Evolutionary conservation across 2,329 filamentous ascomycete species (phyloP).

Genomic region (Didymella lethalis): DNA sequence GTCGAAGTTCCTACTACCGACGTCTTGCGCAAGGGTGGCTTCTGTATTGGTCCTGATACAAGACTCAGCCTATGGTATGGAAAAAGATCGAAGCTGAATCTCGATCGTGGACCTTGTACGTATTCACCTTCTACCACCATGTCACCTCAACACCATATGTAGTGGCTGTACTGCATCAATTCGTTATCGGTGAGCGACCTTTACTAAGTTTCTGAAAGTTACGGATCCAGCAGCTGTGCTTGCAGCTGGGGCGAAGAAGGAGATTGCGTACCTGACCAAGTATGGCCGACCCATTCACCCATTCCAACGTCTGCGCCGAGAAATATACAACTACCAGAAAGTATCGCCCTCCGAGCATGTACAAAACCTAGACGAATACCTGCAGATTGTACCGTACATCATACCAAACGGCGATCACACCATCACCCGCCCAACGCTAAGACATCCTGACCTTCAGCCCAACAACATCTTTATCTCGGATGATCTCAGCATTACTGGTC

Average conservation of each 20-base stretch:
- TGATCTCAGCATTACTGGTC: slow-evolving; percentile 43
- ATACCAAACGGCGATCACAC: slow-evolving; percentile 25
- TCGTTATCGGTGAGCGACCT: background rate
- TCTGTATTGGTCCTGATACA: slow-evolving; percentile 45
- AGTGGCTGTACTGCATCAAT: background rate
- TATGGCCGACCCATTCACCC: slow-evolving; percentile 43
- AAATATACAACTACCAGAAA: slow-evolving; percentile 44
- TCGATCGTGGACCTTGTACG: slow-evolving; percentile 12
- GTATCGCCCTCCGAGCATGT: slow-evolving; percentile 39
- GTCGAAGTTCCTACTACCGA: slow-evolving; percentile 25
- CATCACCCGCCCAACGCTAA: slow-evolving; percentile 35
- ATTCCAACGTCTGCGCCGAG: slow-evolving; percentile 42
- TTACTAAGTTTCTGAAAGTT: slow-evolving; percentile 33
- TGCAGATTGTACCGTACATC: slow-evolving; percentile 34
- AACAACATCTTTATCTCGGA: slow-evolving; percentile 40
- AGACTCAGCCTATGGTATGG: slow-evolving; percentile 42
- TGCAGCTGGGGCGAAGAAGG: slow-evolving; percentile 44
- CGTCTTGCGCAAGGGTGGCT: slow-evolving; percentile 16
- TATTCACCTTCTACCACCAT: no score
- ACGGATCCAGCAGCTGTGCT: slow-evolving; percentile 34
- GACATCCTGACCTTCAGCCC: slow-evolving; percentile 48
- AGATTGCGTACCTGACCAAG: slow-evolving; percentile 39
- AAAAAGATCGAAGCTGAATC: slow-evolving; percentile 32
- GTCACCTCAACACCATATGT: background rate
- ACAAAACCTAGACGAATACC: slow-evolving; percentile 42